Evolutionary conservation across 768 basidiomycete species (phyloP).

Genomic region (Naematelia aurantialba): DNA sequence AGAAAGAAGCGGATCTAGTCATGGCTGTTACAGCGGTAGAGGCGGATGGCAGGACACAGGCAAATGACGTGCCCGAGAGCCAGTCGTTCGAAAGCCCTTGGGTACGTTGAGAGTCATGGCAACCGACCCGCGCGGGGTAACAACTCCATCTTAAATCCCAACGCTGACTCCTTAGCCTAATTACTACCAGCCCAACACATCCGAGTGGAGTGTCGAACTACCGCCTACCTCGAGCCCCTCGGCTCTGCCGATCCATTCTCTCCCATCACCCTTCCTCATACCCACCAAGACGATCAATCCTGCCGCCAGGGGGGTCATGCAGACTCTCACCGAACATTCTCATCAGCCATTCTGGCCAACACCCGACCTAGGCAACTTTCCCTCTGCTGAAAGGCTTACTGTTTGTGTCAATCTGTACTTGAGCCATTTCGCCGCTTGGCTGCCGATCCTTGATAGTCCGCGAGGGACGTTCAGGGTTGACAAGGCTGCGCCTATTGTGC

Average conservation of each 20-base stretch:
- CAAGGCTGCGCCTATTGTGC: conserved; percentile 14
- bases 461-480: conserved; percentile 10
- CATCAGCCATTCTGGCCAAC: conserved; percentile 14
- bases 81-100: conserved; percentile 7
- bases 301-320: conserved; percentile 10
- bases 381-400: conserved; percentile 8
- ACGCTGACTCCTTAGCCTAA: conserved; percentile 5
- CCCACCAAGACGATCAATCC: neutral
- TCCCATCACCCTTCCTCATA: neutral
- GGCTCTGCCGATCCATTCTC: neutral
- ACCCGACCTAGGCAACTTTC: conserved; percentile 14
- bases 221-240: conserved; percentile 1
- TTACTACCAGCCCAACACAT: conserved; percentile 5
- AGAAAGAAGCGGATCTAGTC: conserved; percentile 10
- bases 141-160: too few relatives aligned
- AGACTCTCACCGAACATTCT: conserved; percentile 6
- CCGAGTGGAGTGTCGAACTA: conserved; percentile 3
- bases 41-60: conserved; percentile 8
- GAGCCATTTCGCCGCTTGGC: conserved; percentile 13
- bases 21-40: conserved; percentile 9
- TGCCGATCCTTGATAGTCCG: conserved; percentile 14
- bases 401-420: conserved; percentile 15
- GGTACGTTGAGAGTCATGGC: neutral
- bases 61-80: conserved; percentile 11
- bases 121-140: neutral